Conservation (phyloP, 1,284 basidiomycete genomes). For the Gomphus bonarii region DNA sequence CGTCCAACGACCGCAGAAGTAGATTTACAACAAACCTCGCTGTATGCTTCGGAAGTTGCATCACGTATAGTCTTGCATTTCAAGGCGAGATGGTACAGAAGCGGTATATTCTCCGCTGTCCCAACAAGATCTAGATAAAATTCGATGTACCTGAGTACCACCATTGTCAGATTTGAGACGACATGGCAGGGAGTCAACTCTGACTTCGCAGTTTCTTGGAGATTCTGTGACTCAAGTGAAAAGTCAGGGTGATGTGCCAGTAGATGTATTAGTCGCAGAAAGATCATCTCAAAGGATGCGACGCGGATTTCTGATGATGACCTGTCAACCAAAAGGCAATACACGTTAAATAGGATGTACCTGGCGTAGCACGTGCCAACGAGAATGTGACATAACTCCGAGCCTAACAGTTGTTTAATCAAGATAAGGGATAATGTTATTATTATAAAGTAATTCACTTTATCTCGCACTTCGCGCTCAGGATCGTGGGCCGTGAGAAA, state of each 20-base stretch:
- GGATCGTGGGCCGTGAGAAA: constrained; percentile 91
- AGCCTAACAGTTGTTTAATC: constrained; percentile 31
- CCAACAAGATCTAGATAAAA: constrained; percentile 79
- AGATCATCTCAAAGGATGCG: constrained; percentile 67
- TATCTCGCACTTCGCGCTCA: constrained; percentile 63
- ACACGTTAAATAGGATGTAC: constrained; percentile 23
- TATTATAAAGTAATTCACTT: constrained; percentile 29
- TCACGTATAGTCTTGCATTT: constrained; percentile 86
- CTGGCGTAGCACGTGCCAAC: constrained; percentile 35
- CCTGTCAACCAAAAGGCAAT: background rate
- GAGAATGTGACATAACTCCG: constrained; percentile 43
- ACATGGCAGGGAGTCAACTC: constrained; percentile 15
- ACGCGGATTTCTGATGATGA: constrained; percentile 40
- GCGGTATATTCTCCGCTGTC: constrained; percentile 67
- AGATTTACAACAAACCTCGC: constrained; percentile 43
- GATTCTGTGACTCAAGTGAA: constrained; percentile 38
- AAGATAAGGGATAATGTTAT: too few relatives aligned
- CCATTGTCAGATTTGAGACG: background rate
- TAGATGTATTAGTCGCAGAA: constrained; percentile 79
- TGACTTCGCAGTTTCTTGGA: constrained; percentile 67
- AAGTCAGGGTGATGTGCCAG: constrained; percentile 95
- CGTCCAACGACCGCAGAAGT: constrained; percentile 1
- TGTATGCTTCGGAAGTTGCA: constrained; percentile 49
- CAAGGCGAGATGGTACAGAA: constrained; percentile 76
- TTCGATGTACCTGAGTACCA: constrained; percentile 63